Evolutionary conservation across 331 rosid species (phyloP).

Genomic region (Quercus phellos): DNA sequence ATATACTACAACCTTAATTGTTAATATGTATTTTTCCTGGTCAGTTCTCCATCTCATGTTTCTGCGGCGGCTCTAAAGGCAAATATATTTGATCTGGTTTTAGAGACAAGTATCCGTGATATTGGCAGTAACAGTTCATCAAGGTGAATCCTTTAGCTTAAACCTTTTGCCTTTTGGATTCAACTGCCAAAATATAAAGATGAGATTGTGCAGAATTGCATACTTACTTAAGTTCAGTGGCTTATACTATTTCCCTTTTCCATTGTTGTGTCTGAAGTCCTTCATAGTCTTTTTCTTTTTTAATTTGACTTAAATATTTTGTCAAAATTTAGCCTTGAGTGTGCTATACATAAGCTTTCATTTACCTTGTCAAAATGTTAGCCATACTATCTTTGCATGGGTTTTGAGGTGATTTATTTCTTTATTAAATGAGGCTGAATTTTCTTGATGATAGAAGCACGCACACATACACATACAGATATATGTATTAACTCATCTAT

Average conservation of each 20-base stretch:
- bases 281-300: not conserved
- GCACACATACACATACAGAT: not conserved
- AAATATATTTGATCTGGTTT: conserved; percentile 59
- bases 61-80: conserved; percentile 60
- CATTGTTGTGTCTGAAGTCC: conserved; percentile 2
- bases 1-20: not conserved
- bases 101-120: conserved; percentile 36
- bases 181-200: not conserved
- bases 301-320: not conserved
- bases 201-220: conserved; percentile 8
- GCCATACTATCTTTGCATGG: not conserved
- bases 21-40: conserved; percentile 12
- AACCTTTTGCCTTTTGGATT: not conserved
- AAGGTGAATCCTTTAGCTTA: conserved; percentile 41
- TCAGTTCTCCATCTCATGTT: conserved; percentile 77
- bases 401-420: not conserved
- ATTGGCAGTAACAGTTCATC: conserved; percentile 38
- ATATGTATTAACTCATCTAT: not conserved
- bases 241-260: not conserved
- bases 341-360: not conserved
- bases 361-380: not conserved
- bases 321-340: not conserved
- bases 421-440: not conserved
- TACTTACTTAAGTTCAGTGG: not conserved
- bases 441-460: not conserved